Percentiles rank a stretch among this genome's conserved stretches.
These are phyloP conservation scores for Blastobotrys terrestris DNA, from an alignment of 805 yeast genomes.

Conservation along the genomic window DNA sequence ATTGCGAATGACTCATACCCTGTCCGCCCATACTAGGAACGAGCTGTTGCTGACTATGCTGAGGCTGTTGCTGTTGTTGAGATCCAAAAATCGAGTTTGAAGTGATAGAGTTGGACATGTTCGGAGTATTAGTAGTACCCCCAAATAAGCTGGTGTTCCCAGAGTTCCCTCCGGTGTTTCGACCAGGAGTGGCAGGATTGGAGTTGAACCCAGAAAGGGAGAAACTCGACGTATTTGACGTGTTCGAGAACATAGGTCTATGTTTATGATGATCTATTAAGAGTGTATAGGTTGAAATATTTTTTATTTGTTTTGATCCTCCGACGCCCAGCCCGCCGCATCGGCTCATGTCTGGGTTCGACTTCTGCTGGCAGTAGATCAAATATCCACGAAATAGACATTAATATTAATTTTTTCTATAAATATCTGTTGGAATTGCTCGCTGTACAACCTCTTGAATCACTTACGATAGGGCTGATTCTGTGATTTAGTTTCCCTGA, in stretches of 20 bases:
- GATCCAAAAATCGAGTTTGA: not conserved
- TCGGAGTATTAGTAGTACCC: not conserved
- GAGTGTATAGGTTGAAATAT: not conserved
- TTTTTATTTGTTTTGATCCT: not conserved
- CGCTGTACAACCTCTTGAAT: no score
- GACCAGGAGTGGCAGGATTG: not conserved
- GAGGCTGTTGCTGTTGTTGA: slow-evolving; percentile 1
- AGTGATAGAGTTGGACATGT: not conserved
- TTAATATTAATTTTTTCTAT: no score
- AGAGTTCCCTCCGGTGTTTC: not conserved
- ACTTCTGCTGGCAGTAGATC: not conserved
- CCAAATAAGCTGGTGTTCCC: not conserved
- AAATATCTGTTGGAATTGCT: no score
- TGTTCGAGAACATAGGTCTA: not conserved
- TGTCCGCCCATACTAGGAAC: not conserved
- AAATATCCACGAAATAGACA: no score
- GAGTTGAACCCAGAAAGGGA: not conserved
- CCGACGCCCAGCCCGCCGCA: not conserved
- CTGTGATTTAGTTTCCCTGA: no score
- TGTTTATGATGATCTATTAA: not conserved
- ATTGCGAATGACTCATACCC: slow-evolving; percentile 10
- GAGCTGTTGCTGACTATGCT: not conserved
- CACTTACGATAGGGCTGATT: no score
- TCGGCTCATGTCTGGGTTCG: not conserved
- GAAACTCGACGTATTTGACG: not conserved